These are phyloP conservation scores for Abrus pulchellus DNA, from an alignment of 306 rosid genomes.

Conservation along the genomic window DNA sequence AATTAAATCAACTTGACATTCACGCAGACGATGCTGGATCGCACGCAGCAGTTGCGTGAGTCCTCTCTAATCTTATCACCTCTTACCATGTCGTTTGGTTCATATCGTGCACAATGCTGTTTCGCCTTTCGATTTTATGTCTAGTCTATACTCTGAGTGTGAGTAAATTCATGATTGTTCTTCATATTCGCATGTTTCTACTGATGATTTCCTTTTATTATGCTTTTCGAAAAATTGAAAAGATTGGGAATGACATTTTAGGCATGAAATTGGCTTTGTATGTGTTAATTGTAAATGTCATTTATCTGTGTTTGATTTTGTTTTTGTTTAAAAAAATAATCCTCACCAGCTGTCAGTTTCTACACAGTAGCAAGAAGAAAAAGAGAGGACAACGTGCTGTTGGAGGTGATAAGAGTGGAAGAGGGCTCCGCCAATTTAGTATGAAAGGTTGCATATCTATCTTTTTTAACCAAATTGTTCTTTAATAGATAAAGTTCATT, in stretches of 20 bases:
- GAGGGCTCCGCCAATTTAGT: slow-evolving; percentile 99
- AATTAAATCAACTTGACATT: slow-evolving; percentile 75
- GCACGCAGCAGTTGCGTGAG: slow-evolving; percentile 81
- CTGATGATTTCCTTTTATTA: too few relatives aligned
- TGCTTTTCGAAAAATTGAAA: too few relatives aligned
- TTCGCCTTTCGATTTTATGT: background rate
- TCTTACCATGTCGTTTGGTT: slow-evolving; percentile 22
- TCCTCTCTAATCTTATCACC: slow-evolving; percentile 32
- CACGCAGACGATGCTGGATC: slow-evolving; percentile 90
- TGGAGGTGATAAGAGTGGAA: slow-evolving; percentile 94
- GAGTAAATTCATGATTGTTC: too few relatives aligned
- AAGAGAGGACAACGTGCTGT: slow-evolving; percentile 96
- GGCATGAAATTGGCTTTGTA: slow-evolving; percentile 23
- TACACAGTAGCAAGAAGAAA: slow-evolving; percentile 81
- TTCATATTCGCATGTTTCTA: too few relatives aligned
- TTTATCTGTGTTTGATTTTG: slow-evolving; percentile 7
- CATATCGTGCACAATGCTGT: slow-evolving; percentile 3
- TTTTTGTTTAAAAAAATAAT: background rate
- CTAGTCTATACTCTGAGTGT: too few relatives aligned
- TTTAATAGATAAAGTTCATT: slow-evolving; percentile 21
- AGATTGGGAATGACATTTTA: background rate
- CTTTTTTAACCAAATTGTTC: slow-evolving; percentile 3
- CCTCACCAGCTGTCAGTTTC: slow-evolving; percentile 40
- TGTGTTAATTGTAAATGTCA: background rate
- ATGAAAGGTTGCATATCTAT: slow-evolving; percentile 82